Percentiles rank a stretch among this genome's conserved stretches.
phyloP scores from a whole-genome alignment of 164 flowering plant species.

The Hamamelis virginiana region DNA sequence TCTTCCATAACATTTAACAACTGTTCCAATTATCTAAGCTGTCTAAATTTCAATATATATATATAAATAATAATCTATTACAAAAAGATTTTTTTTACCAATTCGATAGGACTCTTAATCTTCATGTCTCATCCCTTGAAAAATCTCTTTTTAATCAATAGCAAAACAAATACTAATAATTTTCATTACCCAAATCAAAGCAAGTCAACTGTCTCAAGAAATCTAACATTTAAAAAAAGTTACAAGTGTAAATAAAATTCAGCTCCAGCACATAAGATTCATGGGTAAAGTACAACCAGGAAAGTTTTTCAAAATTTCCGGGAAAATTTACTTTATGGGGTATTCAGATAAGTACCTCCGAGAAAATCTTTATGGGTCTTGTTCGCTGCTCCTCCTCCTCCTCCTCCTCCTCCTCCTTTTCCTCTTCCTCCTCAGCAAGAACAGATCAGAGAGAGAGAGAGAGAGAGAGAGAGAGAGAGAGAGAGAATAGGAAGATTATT shows the following conservation, averaged over 20 bases:
- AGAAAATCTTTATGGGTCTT: neutral
- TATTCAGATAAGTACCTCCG: neutral
- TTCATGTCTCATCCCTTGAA: neutral
- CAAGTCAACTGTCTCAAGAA: neutral
- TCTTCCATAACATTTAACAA: neutral
- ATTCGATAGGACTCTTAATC: neutral
- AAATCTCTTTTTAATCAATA: neutral
- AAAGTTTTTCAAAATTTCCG: neutral
- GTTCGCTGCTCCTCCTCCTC: too few relatives aligned
- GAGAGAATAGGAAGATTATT: too few relatives aligned
- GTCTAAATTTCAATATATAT: too few relatives aligned
- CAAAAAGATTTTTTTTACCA: neutral
- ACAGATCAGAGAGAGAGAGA: too few relatives aligned
- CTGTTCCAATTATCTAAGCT: neutral
- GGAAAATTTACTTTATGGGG: neutral
- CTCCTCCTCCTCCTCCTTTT: too few relatives aligned
- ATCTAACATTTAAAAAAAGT: neutral
- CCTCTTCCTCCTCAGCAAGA: too few relatives aligned
- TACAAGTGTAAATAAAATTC: neutral
- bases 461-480: too few relatives aligned
- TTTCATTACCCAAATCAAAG: neutral
- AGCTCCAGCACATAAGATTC: neutral
- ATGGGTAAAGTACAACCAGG: neutral
- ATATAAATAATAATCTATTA: neutral
- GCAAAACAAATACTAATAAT: neutral